phyloP scores from a whole-genome alignment of 1,284 basidiomycete genomes.

The Melampsora americana region DNA sequence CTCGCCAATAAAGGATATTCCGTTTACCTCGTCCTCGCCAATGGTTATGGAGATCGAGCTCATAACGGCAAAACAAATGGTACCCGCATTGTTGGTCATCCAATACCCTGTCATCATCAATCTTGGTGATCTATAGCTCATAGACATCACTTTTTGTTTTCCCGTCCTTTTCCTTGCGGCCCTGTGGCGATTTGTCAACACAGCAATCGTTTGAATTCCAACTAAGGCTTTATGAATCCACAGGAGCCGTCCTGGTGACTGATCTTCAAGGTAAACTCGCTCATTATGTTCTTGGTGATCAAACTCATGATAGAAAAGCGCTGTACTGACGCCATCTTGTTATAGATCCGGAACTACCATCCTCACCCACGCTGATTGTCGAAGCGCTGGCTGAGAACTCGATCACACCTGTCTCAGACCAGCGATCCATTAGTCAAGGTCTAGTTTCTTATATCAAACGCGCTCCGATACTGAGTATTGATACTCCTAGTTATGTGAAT shows the following conservation, averaged over 20 bases:
- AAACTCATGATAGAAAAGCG: background rate
- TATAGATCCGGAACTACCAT: conserved; percentile 20
- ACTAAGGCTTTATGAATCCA: conserved; percentile 21
- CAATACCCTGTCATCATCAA: background rate
- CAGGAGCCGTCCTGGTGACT: conserved; percentile 1
- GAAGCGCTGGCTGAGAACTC: conserved; percentile 39
- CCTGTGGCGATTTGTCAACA: background rate
- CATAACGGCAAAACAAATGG: background rate
- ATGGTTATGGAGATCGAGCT: background rate
- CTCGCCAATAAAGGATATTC: conserved; percentile 28
- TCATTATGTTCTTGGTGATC: background rate
- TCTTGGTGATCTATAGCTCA: background rate
- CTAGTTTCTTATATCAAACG: conserved; percentile 16
- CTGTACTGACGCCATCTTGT: background rate
- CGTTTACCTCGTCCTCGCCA: conserved; percentile 13
- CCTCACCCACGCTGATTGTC: conserved; percentile 36
- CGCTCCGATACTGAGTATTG: conserved; percentile 40
- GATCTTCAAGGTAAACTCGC: conserved; percentile 7
- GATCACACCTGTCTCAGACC: background rate
- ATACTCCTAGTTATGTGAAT: conserved; percentile 29
- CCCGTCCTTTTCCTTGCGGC: background rate
- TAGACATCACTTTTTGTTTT: background rate
- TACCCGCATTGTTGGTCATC: background rate
- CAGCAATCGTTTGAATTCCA: conserved; percentile 36
- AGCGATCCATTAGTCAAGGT: background rate